These are phyloP conservation scores for Penicillium sp. DNA, from an alignment of 2,329 filamentous ascomycete genomes.

Conservation along the genomic window DNA sequence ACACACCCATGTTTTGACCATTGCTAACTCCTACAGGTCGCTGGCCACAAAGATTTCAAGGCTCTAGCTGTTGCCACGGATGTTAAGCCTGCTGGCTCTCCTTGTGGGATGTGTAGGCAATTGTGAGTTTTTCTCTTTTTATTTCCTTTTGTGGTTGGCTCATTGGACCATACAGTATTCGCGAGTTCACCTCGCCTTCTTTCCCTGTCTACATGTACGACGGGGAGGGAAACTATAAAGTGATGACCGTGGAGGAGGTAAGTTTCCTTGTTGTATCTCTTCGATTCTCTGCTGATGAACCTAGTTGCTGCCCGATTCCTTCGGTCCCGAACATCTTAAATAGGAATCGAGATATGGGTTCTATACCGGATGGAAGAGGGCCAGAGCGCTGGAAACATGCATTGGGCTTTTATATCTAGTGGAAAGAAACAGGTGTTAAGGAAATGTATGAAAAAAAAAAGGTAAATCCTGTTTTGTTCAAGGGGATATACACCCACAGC, in stretches of 20 bases:
- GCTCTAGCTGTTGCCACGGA: conserved; percentile 86
- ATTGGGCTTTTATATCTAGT: not conserved
- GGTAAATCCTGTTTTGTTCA: not conserved
- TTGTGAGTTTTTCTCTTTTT: conserved; percentile 55
- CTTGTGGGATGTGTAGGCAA: conserved; percentile 95
- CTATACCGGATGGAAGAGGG: too few relatives aligned
- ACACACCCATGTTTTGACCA: not conserved
- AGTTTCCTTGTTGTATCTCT: conserved; percentile 3
- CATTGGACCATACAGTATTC: conserved; percentile 51
- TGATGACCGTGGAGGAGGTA: conserved; percentile 43
- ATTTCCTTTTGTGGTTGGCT: conserved; percentile 5
- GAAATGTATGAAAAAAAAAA: not conserved
- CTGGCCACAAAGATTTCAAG: conserved; percentile 59
- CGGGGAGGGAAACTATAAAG: conserved; percentile 63
- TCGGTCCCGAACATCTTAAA: conserved; percentile 60
- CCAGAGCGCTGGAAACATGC: not conserved
- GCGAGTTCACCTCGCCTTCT: conserved; percentile 68
- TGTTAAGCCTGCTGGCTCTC: conserved; percentile 63
- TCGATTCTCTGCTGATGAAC: not conserved
- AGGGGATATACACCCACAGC: not conserved
- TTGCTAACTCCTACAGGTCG: conserved; percentile 31
- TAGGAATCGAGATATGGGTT: not conserved
- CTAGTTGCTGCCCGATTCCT: conserved; percentile 67
- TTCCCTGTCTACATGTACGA: conserved; percentile 92
- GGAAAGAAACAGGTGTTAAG: not conserved